These are phyloP conservation scores for Macrolepiota fuliginosa DNA, from an alignment of 768 basidiomycete species.

Conservation along the genomic window DNA sequence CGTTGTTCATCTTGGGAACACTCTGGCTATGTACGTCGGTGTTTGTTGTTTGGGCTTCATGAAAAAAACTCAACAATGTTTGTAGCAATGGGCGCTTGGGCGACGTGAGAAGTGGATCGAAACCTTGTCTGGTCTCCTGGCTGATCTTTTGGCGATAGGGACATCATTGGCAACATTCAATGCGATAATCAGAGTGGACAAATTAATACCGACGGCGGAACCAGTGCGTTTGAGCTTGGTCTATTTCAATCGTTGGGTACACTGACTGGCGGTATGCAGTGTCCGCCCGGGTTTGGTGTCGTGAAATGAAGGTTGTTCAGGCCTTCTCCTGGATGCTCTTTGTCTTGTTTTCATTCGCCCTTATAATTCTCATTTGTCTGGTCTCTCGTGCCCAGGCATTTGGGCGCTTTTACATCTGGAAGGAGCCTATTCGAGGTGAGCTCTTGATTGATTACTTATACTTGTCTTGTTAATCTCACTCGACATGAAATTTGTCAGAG, in stretches of 20 bases:
- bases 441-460: not conserved
- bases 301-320: constrained; percentile 77
- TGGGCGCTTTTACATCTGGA: constrained; percentile 55
- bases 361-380: constrained; percentile 56
- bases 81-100: constrained; percentile 74
- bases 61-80: constrained; percentile 9
- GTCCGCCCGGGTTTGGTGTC: constrained; percentile 56
- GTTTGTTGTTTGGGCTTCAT: constrained; percentile 6
- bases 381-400: constrained; percentile 52
- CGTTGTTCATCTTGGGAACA: constrained; percentile 52
- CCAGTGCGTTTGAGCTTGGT: constrained; percentile 38
- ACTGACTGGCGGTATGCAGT: constrained; percentile 35
- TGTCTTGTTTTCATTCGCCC: constrained; percentile 40
- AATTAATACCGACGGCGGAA: constrained; percentile 43
- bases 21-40: constrained; percentile 68
- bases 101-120: constrained; percentile 44
- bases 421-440: constrained; percentile 53
- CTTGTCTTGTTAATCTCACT: not conserved
- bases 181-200: constrained; percentile 50
- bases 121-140: not conserved
- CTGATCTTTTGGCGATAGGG: constrained; percentile 35
- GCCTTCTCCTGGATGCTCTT: constrained; percentile 80
- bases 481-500: constrained; percentile 31
- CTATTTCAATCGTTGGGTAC: not conserved
- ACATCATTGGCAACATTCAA: constrained; percentile 64